phyloP scores from a whole-genome alignment of 768 basidiomycete species.

The Tricholoma terreum region DNA sequence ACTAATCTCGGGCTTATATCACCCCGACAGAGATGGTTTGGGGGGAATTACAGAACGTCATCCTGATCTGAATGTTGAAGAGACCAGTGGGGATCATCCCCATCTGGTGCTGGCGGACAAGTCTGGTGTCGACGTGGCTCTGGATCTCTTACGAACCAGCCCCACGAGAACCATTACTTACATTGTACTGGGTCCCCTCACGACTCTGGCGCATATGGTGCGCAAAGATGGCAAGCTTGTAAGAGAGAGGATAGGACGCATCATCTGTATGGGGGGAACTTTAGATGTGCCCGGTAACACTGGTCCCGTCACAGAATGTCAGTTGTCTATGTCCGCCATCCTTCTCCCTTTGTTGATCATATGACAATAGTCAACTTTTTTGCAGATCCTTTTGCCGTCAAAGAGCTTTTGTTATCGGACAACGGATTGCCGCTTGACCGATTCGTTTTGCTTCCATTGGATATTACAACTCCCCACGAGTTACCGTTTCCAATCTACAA shows the following conservation, averaged over 20 bases:
- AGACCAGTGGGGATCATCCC: conserved; percentile 27
- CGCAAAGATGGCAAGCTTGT: conserved; percentile 52
- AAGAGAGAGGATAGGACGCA: conserved; percentile 58
- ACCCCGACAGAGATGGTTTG: conserved; percentile 59
- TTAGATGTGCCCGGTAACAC: conserved; percentile 90
- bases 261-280: conserved; percentile 92
- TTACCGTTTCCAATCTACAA: conserved; percentile 69
- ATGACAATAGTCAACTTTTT: conserved; percentile 68
- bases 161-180: conserved; percentile 62
- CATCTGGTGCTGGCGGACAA: conserved; percentile 45
- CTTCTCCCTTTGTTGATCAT: conserved; percentile 3
- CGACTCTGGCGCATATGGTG: conserved; percentile 72
- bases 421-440: conserved; percentile 59
- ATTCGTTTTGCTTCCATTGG: conserved; percentile 71
- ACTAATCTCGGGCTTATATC: not conserved
- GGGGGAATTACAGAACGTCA: conserved; percentile 58
- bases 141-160: conserved; percentile 50
- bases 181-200: conserved; percentile 72
- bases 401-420: conserved; percentile 52
- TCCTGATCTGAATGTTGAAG: conserved; percentile 53
- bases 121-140: conserved; percentile 51
- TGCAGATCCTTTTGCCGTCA: conserved; percentile 84
- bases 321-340: conserved; percentile 20
- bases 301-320: conserved; percentile 80
- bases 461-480: conserved; percentile 79